Percentiles rank a stretch among this genome's conserved stretches.
These are phyloP conservation scores for Saitozyma podzolica DNA, from an alignment of 768 basidiomycete species.

Conservation along the genomic window DNA sequence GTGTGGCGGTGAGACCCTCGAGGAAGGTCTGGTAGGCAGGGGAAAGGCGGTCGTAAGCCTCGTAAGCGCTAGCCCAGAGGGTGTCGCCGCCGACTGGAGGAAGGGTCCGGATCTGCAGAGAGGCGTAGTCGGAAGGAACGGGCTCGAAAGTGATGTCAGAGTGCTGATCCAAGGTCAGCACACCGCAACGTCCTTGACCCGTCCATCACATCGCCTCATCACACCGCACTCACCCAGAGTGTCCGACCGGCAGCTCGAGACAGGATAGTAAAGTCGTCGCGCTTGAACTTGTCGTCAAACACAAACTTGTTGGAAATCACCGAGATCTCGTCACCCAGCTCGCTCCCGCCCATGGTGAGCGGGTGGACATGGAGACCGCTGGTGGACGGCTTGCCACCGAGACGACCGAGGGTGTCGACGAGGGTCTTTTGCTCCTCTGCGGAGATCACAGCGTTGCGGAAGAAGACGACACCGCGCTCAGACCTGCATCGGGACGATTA, in stretches of 20 bases:
- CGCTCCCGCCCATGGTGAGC: constrained; percentile 58
- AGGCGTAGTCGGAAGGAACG: constrained; percentile 64
- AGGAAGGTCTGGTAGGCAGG: constrained; percentile 60
- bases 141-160: constrained; percentile 65
- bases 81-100: constrained; percentile 55
- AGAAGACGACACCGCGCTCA: constrained; percentile 66
- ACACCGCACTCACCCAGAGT: constrained; percentile 20
- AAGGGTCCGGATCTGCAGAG: constrained; percentile 39
- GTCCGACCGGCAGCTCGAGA: constrained; percentile 42
- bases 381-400: constrained; percentile 58
- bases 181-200: no score
- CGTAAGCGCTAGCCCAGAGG: constrained; percentile 56
- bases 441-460: constrained; percentile 58
- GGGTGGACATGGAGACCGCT: constrained; percentile 63
- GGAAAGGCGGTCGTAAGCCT: constrained; percentile 67
- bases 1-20: constrained; percentile 63
- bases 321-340: constrained; percentile 61
- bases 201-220: background rate
- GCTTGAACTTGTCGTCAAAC: constrained; percentile 25
- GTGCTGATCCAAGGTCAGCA: constrained; percentile 51
- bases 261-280: constrained; percentile 14
- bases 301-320: constrained; percentile 57
- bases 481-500: constrained; percentile 33
- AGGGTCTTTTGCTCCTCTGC: constrained; percentile 61
- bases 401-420: constrained; percentile 58